phyloP scores from a whole-genome alignment of 2,329 filamentous ascomycete species.

The Waltergamsia citrina region DNA sequence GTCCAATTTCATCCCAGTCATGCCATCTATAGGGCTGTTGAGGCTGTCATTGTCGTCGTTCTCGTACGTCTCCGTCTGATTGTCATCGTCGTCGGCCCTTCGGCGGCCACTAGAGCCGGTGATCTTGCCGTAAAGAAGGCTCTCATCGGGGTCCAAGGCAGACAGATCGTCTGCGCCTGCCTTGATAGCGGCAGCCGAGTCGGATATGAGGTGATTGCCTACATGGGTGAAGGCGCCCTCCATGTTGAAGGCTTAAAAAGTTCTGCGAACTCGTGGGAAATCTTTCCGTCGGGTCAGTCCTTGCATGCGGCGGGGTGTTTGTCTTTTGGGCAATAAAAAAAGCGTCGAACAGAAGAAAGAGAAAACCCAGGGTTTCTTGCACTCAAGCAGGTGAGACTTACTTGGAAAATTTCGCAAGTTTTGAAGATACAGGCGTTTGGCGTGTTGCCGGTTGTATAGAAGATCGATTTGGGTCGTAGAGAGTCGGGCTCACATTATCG shows the following conservation, averaged over 20 bases:
- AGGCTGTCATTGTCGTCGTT: conserved; percentile 67
- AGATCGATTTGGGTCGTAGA: no score
- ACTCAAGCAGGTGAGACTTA: no score
- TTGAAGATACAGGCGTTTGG: no score
- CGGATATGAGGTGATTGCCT: conserved; percentile 77
- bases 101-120: conserved; percentile 52
- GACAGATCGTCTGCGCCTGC: conserved; percentile 70
- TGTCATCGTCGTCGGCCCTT: conserved; percentile 80
- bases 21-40: conserved; percentile 54
- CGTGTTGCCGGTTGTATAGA: no score
- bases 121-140: conserved; percentile 64
- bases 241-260: conserved; percentile 45
- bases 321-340: no score
- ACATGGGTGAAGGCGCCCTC: conserved; percentile 84
- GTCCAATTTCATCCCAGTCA: conserved; percentile 53
- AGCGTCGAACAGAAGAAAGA: neutral
- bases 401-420: no score
- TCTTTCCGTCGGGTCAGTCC: no score
- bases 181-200: conserved; percentile 80
- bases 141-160: conserved; percentile 68
- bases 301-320: no score
- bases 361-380: no score
- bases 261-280: neutral
- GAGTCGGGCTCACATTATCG: conserved; percentile 26
- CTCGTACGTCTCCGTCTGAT: conserved; percentile 73